phyloP scores from a whole-genome alignment of 768 basidiomycete species.

The Mycena capillaripes region DNA sequence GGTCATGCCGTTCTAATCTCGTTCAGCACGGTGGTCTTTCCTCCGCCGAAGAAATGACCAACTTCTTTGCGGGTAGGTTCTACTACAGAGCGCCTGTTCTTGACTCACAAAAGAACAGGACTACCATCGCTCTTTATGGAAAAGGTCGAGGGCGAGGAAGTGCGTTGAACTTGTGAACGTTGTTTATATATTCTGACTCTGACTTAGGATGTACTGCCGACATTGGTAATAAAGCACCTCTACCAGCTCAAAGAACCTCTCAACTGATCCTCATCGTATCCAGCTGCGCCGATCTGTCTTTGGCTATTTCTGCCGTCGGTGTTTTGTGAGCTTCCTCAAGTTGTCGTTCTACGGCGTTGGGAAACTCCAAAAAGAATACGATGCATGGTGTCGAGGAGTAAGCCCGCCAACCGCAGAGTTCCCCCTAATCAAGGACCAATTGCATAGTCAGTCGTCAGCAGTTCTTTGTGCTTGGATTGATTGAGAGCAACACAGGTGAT shows the following conservation, averaged over 20 bases:
- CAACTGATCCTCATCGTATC: not conserved
- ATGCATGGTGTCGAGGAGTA: conserved; percentile 71
- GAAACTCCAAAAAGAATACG: conserved; percentile 76
- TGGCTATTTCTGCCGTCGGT: conserved; percentile 86
- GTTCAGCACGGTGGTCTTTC: conserved; percentile 63
- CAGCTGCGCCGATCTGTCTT: conserved; percentile 84
- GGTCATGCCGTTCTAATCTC: conserved; percentile 3
- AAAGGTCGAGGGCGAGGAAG: conserved; percentile 68
- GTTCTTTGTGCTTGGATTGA: not conserved
- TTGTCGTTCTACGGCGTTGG: conserved; percentile 81
- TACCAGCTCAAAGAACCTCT: not conserved
- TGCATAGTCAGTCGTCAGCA: conserved; percentile 55
- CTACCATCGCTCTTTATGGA: conserved; percentile 71
- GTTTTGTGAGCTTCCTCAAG: conserved; percentile 80
- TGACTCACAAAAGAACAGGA: conserved; percentile 49
- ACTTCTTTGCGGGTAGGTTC: conserved; percentile 69
- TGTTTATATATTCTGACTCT: conserved; percentile 8
- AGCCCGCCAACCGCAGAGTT: conserved; percentile 60
- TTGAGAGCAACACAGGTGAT: conserved; percentile 50
- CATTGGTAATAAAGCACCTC: conserved; percentile 44
- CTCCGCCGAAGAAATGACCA: conserved; percentile 71
- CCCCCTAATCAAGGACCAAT: conserved; percentile 63
- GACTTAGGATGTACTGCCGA: conserved; percentile 45
- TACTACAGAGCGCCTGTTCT: not conserved
- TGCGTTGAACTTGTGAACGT: conserved; percentile 38